Base-by-base conservation (phyloP, 2,329 filamentous ascomycete genomes). In the Colletotrichum coccodes region DNA sequence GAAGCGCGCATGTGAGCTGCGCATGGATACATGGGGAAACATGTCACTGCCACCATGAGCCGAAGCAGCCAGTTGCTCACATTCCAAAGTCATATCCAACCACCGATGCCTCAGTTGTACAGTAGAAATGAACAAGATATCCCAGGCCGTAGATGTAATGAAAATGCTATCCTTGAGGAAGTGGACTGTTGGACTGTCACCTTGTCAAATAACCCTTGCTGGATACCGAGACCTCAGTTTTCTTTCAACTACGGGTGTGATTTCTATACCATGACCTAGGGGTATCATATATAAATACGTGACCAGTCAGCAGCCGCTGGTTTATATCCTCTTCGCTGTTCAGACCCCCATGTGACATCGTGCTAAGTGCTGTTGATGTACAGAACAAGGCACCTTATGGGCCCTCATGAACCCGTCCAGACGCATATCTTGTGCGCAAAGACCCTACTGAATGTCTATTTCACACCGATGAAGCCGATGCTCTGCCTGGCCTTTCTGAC, bases 401-500 rank as follows among this genome's bases (percentile, higher is more conserved):
- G 12, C 34, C 46, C 12, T 36, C 12, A 40, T 60, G 12, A 50
- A 9, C 23, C 11, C 6, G 32, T 16, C 23, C 34, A 6, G 26
- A 28, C n/a, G 12, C 21, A 14, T 42, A n/a, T 11, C 34, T 12
- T 14, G 9, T 44, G 23, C 60, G 4, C 23, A 26, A 38, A 18
- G 18, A 18, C 32, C 34, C 42, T 42, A n/a, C 26, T n/a, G 38
- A 21, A n/a, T 16, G 21, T 50, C 80, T 79, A 92, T 78, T 92
- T 92, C 14, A 92, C 88, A 1, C 83, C 83, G 58, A 92, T 80
- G 74, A 92, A 92, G 0, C 87, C 90, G 57, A 92, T 83, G 2
- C 90, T 90, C 40, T 88, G 84, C 54, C 90, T 84, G 9, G 90
- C 90, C 53, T 81, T 81, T 60, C 81, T 81, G 21, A 87, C 86